These are phyloP conservation scores for Hamiltosporidium tvaerminnensis DNA, from an alignment of 371 early-diverging fungal species.

Conservation along the genomic window DNA sequence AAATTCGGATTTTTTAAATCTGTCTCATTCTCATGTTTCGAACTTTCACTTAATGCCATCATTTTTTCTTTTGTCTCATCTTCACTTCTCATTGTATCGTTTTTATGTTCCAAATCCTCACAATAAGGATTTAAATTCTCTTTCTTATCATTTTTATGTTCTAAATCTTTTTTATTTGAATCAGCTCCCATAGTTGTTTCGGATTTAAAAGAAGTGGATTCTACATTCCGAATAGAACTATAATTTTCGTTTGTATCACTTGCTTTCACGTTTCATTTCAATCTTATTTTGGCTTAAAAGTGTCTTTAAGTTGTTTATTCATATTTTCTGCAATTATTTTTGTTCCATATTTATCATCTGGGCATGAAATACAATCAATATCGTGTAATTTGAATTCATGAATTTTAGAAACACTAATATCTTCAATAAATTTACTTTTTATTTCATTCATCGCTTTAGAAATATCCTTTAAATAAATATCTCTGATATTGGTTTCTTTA, in stretches of 20 bases:
- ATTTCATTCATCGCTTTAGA: slow-evolving; percentile 1
- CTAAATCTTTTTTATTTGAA: no score
- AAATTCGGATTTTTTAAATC: neutral
- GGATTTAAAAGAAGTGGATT: no score
- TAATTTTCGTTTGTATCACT: no score
- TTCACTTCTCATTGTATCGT: neutral
- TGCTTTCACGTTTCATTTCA: no score
- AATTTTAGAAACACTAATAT: neutral
- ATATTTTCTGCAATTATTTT: no score
- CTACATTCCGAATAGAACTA: no score
- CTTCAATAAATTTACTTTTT: neutral
- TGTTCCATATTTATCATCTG: no score
- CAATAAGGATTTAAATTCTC: neutral
- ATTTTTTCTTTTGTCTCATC: neutral
- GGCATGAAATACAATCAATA: no score
- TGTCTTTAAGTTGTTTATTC: no score
- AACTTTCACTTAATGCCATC: neutral
- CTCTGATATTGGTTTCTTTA: slow-evolving; percentile 1
- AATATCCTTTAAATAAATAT: slow-evolving; percentile 1
- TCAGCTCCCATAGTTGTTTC: no score
- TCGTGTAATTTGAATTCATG: no score
- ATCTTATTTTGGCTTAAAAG: no score
- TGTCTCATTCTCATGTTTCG: neutral
- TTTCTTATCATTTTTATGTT: neutral
- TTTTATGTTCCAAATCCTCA: neutral